Evolutionary conservation across 441 rosid species (phyloP), one percentile per base, ranked within the genome.

Genomic region (Capsella rubella): DNA sequence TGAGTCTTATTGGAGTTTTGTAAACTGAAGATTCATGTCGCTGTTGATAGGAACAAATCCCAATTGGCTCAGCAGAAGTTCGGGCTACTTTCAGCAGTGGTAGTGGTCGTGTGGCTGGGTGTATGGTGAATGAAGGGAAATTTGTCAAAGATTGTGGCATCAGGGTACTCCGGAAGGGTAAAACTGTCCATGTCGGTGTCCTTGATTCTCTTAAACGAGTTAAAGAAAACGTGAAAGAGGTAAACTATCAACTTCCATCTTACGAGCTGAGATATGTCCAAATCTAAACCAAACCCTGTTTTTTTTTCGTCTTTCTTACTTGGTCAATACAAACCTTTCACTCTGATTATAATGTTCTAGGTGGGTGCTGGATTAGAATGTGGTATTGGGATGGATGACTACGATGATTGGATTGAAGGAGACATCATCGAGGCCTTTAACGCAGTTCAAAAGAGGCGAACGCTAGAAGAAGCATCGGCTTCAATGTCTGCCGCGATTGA

Each of bases 41-140:
- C 15, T 87, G 21, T 70, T 80, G 53, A 61, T 66, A 95, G 99
- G 99, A 95, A 63, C 86, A 89, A 89, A 85, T 89, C 79, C 69
- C 80, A 11, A 88, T 92, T 79, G 99, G 99, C 66, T 84, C 86
- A 70, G 96, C 97, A 11, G 95, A 87, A 80, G 93, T 95, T 68
- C 89, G 99, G 62, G 97, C 96, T 43, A 82, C 87, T 55, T 95
- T 95, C 84, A 88, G 93, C 83, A 95, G 99, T 70, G 99, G 99
- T 55, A 95, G 99, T 76, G 95, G 97, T 61, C 98, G 91, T 76
- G 95, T 87, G 84, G 99, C 99, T 71, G 99, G 99, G 62, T 95
- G 97, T 87, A 91, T 95, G 93, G 96, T 92, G 60, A 85, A 81
- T n/a, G 98, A 92, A 69, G 99, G 99, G 51, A 92, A 90, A 75